Evolutionary conservation across 2,329 filamentous ascomycete genomes (phyloP), one percentile per base, ranked within the genome.

Genomic region (Ophiostoma novo-ulmi): DNA sequence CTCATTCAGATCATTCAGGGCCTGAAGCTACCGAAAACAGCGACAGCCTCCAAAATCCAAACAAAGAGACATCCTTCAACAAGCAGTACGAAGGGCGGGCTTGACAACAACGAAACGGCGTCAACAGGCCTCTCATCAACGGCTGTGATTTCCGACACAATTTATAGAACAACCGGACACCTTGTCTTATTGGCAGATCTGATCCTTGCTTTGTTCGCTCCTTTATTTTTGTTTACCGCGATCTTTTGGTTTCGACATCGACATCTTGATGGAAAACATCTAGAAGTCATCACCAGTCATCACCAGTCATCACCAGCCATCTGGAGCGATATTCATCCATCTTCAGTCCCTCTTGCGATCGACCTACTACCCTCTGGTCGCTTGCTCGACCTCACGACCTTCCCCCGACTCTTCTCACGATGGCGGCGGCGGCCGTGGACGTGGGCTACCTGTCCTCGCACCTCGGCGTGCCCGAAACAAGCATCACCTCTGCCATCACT

Each of bases 401-500:
- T 13, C 38, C 36, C 14, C 11, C 65, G 63, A 65, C 63, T 39
- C 63, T 38, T 39, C n/a, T 65, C 77, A 81, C 75, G 75, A 90
- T 90, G 88, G 87, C 85, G 80, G 83, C 82, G 76, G 83, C 82
- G 63, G 82, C 78, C 74, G 81, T 93, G 77, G 91, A 94, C 81
- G 82, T 89, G 75, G 86, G 85, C 80, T 93, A 91, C 81, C 82
- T 94, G 76, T 88, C 91, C 78, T 85, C 87, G 78, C 89, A 92
- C 77, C 87, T 91, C 76, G 85, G 87, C 77, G 81, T 94, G 78
- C 85, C 90, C 38, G 85, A 92, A 80, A 82, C 85, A 26, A 87
- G 85, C 36, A 78, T 94, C 67, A 81, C 85, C 67, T 83, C 85
- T 35, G 80, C 89, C 75, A 82, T 89, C 58, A 87, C 89, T 71